Conservation (phyloP, 2,329 filamentous ascomycete species). For the Colletotrichum sp. region DNA sequence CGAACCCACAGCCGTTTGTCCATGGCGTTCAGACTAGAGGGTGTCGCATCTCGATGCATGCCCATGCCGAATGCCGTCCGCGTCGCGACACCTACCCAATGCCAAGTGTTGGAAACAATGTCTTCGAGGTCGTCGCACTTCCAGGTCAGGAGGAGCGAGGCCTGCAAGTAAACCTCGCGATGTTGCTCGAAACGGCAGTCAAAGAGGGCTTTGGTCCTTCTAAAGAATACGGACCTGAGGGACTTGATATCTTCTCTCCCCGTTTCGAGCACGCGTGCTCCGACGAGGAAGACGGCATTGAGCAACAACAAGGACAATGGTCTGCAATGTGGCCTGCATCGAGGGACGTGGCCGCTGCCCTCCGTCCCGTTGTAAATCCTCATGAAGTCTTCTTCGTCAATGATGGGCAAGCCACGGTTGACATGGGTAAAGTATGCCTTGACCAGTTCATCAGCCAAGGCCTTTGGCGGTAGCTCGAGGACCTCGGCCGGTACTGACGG, state of each 20-base stretch:
- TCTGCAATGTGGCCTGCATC: conserved; percentile 27
- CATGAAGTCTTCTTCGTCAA: conserved; percentile 58
- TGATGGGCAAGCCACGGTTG: conserved; percentile 56
- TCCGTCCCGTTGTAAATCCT: conserved; percentile 50
- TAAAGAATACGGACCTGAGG: conserved; percentile 52
- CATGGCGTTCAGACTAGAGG: conserved; percentile 31
- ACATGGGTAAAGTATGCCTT: conserved; percentile 55
- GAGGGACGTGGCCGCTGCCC: conserved; percentile 24
- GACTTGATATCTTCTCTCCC: conserved; percentile 41
- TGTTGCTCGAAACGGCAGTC: conserved; percentile 59
- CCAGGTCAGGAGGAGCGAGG: conserved; percentile 60
- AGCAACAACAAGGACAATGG: conserved; percentile 53
- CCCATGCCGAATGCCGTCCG: conserved; percentile 58
- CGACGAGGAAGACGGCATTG: conserved; percentile 55
- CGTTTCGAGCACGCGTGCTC: conserved; percentile 51
- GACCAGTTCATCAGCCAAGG: conserved; percentile 53
- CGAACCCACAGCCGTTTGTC: conserved; percentile 41
- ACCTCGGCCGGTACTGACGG: conserved; percentile 48
- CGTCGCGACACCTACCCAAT: conserved; percentile 58
- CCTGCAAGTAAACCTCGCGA: conserved; percentile 58
- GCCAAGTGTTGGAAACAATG: conserved; percentile 56
- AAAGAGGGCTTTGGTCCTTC: conserved; percentile 57
- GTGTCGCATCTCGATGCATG: conserved; percentile 48
- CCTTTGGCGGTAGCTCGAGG: conserved; percentile 51
- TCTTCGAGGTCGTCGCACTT: conserved; percentile 60